These are phyloP conservation scores for Ilyonectria destructans DNA, from an alignment of 2,329 filamentous ascomycete genomes.

Conservation along the genomic window DNA sequence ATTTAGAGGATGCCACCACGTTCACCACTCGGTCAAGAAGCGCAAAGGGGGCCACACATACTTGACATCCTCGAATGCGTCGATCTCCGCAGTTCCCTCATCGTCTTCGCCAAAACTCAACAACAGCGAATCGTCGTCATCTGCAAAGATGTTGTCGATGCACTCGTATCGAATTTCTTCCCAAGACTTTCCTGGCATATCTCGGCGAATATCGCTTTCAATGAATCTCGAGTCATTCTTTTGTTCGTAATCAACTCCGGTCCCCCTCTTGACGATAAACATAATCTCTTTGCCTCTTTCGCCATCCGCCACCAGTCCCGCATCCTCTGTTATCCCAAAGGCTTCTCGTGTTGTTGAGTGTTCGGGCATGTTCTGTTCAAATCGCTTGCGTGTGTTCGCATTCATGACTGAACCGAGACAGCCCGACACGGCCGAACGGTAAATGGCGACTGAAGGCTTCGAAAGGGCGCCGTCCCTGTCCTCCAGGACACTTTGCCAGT, in stretches of 20 bases:
- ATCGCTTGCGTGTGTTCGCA: neutral
- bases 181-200: neutral
- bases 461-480: slow-evolving; percentile 12
- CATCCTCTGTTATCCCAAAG: slow-evolving; percentile 10
- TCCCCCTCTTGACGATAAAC: slow-evolving; percentile 17
- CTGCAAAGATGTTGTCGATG: neutral
- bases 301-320: neutral
- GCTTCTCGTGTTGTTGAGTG: neutral
- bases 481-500: slow-evolving; percentile 21
- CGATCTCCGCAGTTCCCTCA: neutral
- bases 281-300: slow-evolving; percentile 24
- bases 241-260: slow-evolving; percentile 20
- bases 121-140: neutral
- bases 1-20: no score
- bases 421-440: slow-evolving; percentile 11
- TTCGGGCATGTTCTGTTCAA: slow-evolving; percentile 9
- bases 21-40: no score
- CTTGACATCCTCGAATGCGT: slow-evolving; percentile 3
- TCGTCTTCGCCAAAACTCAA: no score
- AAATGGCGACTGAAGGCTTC: slow-evolving; percentile 29
- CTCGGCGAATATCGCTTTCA: slow-evolving; percentile 1
- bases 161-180: neutral
- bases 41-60: neutral
- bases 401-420: neutral
- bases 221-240: slow-evolving; percentile 11